phyloP scores from a whole-genome alignment of 164 flowering plant species.

The Cinnamomum chago region DNA sequence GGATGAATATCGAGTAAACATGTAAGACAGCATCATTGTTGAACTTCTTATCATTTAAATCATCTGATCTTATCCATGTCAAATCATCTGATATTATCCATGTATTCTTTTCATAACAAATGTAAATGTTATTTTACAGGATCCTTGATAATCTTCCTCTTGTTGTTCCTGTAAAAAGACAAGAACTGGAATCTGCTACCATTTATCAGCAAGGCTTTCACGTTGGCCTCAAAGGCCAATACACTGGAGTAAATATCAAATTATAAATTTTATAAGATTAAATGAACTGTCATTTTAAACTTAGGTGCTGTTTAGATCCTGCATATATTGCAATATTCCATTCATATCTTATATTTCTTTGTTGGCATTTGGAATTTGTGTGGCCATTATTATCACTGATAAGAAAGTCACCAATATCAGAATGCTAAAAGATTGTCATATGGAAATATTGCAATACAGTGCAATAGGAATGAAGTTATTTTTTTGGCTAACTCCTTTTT shows the following conservation, averaged over 20 bases:
- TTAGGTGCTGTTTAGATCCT: neutral
- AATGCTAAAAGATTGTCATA: too few relatives aligned
- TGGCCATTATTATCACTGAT: neutral
- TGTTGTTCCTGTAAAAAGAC: slow-evolving; percentile 65
- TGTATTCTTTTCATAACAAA: neutral
- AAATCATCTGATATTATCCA: neutral
- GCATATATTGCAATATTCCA: neutral
- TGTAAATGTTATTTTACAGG: slow-evolving; percentile 37
- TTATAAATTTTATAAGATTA: neutral
- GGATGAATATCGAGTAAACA: slow-evolving; percentile 87
- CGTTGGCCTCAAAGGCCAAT: slow-evolving; percentile 75
- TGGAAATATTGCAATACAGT: neutral
- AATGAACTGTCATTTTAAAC: neutral
- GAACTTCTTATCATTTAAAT: neutral
- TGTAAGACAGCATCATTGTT: slow-evolving; percentile 47
- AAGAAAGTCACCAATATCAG: too few relatives aligned
- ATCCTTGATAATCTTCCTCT: slow-evolving; percentile 93
- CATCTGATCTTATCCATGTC: neutral
- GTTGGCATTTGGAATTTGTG: neutral
- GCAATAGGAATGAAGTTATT: neutral
- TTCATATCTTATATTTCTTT: neutral
- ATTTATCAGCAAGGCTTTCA: slow-evolving; percentile 78
- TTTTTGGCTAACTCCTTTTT: too few relatives aligned
- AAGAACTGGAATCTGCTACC: slow-evolving; percentile 47
- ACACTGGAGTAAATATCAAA: slow-evolving; percentile 54